Base-by-base conservation (phyloP, 2,329 filamentous ascomycete species). In the Fusarium sp. region DNA sequence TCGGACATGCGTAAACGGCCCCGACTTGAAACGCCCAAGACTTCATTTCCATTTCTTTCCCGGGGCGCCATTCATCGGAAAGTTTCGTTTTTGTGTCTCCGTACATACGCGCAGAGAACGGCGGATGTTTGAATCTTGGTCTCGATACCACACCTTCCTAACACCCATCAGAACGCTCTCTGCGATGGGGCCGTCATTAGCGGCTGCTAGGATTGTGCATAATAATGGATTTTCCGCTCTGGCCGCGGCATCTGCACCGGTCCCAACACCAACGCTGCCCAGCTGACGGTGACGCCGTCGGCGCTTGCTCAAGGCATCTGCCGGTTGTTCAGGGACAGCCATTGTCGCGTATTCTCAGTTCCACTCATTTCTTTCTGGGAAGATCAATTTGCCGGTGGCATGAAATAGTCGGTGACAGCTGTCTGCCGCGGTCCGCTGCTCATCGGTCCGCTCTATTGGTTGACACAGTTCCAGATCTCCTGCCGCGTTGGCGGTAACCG, bases 191-290 rank as follows among this genome's bases (percentile, higher is more conserved):
- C 46, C 44, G 34, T 50, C 27, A 15, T 41, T 36, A 50, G 46
- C 44, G 30, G 28, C 63, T 39, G 63, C 59, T 36, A 41, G 44
- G 51, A 43, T 46, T 43, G 37, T 44, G 62, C 56, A 64, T 65
- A 65, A 73, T 52, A 43, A 52, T 64, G 65, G 68, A 65, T 56
- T 73, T 66, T 59, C 70, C 60, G 57, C 59, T 50, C 60, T 69
- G 62, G 62, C 60, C 68, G 62, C 62, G 60, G 57, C 65, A 43
- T 48, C 39, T 70, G 51, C 52, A 57, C 46, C 58, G 46, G 65
- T 55, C 52, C 68, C 59, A 48, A 63, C 63, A 61, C 48, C 62
- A 60, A 58, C 47, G 43, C 47, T 43, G 50, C 56, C 43, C 50
- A 71, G 55, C 37, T 60, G 50, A 41, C 34, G 60, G 52, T 23